phyloP scores from a whole-genome alignment of 2,329 filamentous ascomycete species.

The Scedosporium minutisporum region DNA sequence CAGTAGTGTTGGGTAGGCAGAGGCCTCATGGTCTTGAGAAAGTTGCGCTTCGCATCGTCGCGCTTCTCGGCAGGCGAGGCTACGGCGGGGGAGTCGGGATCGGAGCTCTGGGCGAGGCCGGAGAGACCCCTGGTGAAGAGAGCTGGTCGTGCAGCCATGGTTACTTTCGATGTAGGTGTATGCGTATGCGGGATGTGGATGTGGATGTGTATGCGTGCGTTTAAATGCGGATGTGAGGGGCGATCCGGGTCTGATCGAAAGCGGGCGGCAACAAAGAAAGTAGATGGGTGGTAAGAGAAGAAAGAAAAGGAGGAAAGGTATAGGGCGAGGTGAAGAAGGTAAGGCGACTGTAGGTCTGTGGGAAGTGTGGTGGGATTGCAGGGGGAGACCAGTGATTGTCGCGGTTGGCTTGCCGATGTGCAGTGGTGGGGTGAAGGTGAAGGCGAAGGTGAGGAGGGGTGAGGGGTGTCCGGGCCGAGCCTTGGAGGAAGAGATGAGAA shows the following conservation, averaged over 20 bases:
- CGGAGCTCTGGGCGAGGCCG: slow-evolving; percentile 47
- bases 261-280: neutral
- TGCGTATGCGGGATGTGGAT: neutral
- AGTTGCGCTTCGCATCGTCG: slow-evolving; percentile 75
- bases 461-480: neutral
- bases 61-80: slow-evolving; percentile 63
- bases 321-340: neutral
- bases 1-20: slow-evolving; percentile 74
- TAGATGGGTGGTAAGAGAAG: neutral
- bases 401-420: neutral
- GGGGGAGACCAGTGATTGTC: neutral
- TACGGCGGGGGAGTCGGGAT: slow-evolving; percentile 48
- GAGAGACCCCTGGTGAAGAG: slow-evolving; percentile 57
- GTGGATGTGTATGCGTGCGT: neutral
- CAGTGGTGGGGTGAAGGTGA: neutral
- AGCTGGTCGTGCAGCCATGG: slow-evolving; percentile 46
- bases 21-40: slow-evolving; percentile 62
- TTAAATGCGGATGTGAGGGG: neutral
- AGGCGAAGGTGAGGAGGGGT: no score
- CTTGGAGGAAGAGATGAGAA: neutral
- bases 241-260: no score
- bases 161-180: slow-evolving; percentile 14
- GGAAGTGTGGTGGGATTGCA: neutral
- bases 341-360: neutral
- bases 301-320: neutral